A percentile compares a stretch with the other conserved stretches of the same genome.
phyloP scores from a whole-genome alignment of 108 stramenopile genomes.

The Skeletonema tropicum region DNA sequence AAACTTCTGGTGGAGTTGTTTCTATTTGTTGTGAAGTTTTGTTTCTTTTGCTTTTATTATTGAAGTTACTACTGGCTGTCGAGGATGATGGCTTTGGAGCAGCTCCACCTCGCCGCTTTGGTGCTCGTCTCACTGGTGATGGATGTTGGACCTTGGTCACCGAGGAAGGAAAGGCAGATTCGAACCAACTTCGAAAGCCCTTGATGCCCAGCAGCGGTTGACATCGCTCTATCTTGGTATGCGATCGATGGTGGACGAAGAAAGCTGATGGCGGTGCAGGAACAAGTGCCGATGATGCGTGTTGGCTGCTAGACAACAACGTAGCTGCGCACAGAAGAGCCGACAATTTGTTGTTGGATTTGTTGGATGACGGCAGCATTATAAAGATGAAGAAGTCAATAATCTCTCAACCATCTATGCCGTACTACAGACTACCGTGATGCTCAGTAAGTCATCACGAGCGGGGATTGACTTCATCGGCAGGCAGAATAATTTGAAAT shows the following conservation, averaged over 20 bases:
- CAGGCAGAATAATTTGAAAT: no score
- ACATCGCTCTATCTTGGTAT: neutral
- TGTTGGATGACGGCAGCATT: neutral
- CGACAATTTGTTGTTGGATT: no score
- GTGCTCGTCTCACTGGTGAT: neutral
- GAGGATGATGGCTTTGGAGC: neutral
- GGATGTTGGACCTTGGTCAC: slow-evolving; percentile 41
- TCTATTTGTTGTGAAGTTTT: neutral
- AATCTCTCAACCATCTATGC: neutral
- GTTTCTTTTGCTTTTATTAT: neutral
- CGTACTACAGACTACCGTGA: no score
- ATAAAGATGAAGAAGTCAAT: neutral
- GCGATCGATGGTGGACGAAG: neutral
- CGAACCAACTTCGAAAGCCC: slow-evolving; percentile 86
- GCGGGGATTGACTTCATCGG: no score
- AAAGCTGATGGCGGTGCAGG: neutral
- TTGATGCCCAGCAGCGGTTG: slow-evolving; percentile 69
- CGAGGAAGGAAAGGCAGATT: slow-evolving; percentile 74
- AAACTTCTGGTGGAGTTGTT: slow-evolving; percentile 46
- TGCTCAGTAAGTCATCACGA: no score
- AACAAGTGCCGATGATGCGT: neutral
- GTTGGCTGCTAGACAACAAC: neutral
- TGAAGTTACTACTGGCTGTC: neutral
- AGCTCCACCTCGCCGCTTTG: neutral
- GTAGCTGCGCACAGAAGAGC: neutral